Base-by-base conservation (phyloP, 345 rosid species). In the Salix viminalis region DNA sequence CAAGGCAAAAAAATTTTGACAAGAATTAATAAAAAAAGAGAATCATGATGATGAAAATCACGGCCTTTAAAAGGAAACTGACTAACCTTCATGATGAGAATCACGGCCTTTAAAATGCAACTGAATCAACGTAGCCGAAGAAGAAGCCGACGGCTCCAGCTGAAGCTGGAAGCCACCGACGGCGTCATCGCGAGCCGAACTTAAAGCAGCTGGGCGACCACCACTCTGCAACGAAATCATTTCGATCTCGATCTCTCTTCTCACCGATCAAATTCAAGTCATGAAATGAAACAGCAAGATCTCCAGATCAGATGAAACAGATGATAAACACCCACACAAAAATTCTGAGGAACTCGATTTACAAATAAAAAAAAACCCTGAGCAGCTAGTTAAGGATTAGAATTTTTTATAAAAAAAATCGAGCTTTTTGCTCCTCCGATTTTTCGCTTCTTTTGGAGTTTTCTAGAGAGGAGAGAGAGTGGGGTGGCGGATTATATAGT, bases 171-270 rank as follows among this genome's bases (percentile, higher is more conserved):
- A 80, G 76, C 61, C 68, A 23, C 77, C 79, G 52, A 77, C 78
- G 21, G 72, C 79, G 28, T 86, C 91, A 54, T 84, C 88, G 19
- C 85, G 88, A 84, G 41, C 92, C 78, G 85, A 75, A 21, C 73
- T 79, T 13, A 80, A 76, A 44, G 75, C 36, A 75, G 80, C 81
- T 21, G 84, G 73, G 74, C 81, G 84, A 65, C 72, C 85, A 72
- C 85, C 90, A 85, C 76, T 88, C 77, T 87, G 89, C 76, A 88
- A 77, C 78, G 89, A 83, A 75, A 91, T 79, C 93, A 91, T 91
- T 77, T 71, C 75, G 81, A 83, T 71, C 79, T 65, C 62, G 10
- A 11, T 44, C 50, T 46, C 62, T n/a, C 28, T 0, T 42, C 46
- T 10, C n/a, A 34, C 42, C 46, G 30, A 66, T 66, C 60, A 77